Conservation (phyloP, 805 yeast species). For the Saccharomycopsis javanensis region DNA sequence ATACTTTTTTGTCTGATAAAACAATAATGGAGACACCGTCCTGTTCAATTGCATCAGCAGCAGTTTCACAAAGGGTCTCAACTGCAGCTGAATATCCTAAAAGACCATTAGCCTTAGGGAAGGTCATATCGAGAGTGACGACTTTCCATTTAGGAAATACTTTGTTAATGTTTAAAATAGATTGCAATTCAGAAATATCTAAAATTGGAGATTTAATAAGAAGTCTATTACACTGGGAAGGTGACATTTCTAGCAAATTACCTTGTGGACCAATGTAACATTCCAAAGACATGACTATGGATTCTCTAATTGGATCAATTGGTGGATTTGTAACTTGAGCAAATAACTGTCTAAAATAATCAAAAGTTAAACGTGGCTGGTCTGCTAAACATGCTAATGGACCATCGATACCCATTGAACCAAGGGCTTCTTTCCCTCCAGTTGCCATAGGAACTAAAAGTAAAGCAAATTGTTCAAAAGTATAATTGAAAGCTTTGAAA, state of each 20-base stretch:
- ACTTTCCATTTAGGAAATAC: constrained; percentile 85
- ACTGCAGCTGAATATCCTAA: constrained; percentile 77
- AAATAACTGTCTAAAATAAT: constrained; percentile 89
- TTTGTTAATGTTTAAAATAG: constrained; percentile 59
- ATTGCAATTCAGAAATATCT: constrained; percentile 60
- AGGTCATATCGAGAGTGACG: constrained; percentile 79
- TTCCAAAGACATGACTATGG: constrained; percentile 92
- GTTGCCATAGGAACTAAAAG: constrained; percentile 89
- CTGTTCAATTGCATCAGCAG: constrained; percentile 73
- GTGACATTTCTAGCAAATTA: constrained; percentile 83
- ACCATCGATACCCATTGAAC: constrained; percentile 98
- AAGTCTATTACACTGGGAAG: constrained; percentile 85
- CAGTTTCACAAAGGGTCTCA: constrained; percentile 80
- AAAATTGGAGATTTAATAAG: constrained; percentile 76
- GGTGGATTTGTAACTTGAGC: constrained; percentile 99
- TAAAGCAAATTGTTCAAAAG: constrained; percentile 82
- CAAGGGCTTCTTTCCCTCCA: constrained; percentile 87
- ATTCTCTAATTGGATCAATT: constrained; percentile 95
- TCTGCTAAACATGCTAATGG: constrained; percentile 91
- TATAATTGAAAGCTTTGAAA: constrained; percentile 79
- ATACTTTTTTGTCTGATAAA: constrained; percentile 60
- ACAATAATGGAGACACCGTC: constrained; percentile 59
- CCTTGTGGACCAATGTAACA: constrained; percentile 99
- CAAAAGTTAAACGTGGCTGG: constrained; percentile 84
- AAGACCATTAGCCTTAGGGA: constrained; percentile 71